Evolutionary conservation across 2,329 filamentous ascomycete genomes (phyloP), one percentile per base, ranked within the genome.

Genomic region (Aspergillus awamori): DNA sequence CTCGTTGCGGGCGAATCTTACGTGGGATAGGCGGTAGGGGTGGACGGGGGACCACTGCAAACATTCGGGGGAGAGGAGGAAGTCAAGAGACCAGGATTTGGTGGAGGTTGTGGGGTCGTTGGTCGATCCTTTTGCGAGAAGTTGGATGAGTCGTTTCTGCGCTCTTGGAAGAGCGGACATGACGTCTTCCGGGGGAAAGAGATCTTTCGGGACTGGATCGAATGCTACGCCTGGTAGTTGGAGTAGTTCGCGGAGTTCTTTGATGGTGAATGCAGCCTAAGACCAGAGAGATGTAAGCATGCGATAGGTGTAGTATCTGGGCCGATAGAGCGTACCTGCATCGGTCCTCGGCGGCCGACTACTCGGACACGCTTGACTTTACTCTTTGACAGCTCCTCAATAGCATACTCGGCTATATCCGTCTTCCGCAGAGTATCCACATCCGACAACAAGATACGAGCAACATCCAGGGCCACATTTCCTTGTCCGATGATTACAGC

Each of bases 401-500:
- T 77, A 0, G 95, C 95, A 69, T 91, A 85, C 63, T 93, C 90
- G 1, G 93, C 88, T 52, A 99, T 98, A 73, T 99, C 95, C 0
- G 95, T 97, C 70, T 88, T 88, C 6, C 86, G 83, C 49, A 99
- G 81, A 22, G 84, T 79, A 69, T 94, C 87, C 1, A 96, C 81
- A 63, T 91, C 86, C 56, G 89, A 88, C 13, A 99, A 82, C 5
- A 99, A 81, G 70, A 96, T 94, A 26, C 96, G 86, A 1, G 94
- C 93, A 15, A 99, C 91, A 74, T 99, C 95, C 52, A 99, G 81
- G 0, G 95, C 95, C 8, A 99, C 95, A 77, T 99, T 99, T 15
- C 95, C 95, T 72, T 99, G 94, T 2, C 95, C 95, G 65, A 99
- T 88, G 52, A 99, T 84, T 33, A 97, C 87, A 1, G 92, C 95